Evolutionary conservation across 192 early-diverging fungal genomes (phyloP).

Genomic region (Podila horticola): DNA sequence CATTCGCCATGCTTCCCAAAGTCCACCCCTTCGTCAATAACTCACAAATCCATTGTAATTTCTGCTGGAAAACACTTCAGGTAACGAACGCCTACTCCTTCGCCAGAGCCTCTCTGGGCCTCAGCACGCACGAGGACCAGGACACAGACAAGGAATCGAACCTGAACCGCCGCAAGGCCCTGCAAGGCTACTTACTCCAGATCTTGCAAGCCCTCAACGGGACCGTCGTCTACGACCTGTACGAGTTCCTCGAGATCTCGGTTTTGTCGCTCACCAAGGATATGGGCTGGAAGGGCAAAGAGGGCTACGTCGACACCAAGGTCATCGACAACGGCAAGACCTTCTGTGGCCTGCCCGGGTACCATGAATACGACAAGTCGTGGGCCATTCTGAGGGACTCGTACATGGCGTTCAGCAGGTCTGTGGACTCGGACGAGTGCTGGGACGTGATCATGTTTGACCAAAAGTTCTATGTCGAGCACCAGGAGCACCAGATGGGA

Average conservation of each 20-base stretch:
- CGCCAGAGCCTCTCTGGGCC: conserved; percentile 15
- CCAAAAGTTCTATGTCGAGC: conserved; percentile 33
- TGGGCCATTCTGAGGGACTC: conserved; percentile 84
- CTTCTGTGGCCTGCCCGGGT: conserved; percentile 45
- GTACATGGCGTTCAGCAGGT: conserved; percentile 60
- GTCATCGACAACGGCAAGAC: conserved; percentile 62
- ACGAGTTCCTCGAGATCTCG: conserved; percentile 81
- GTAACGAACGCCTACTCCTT: conserved; percentile 31
- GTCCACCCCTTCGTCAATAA: too few species aligned
- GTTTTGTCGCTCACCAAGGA: conserved; percentile 78
- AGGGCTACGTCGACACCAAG: conserved; percentile 75
- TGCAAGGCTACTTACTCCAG: conserved; percentile 70
- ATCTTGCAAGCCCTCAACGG: conserved; percentile 69
- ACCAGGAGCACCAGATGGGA: conserved; percentile 20
- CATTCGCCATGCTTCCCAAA: neutral
- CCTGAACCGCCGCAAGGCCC: conserved; percentile 61
- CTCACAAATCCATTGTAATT: too few species aligned
- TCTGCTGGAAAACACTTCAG: neutral
- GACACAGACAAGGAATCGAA: conserved; percentile 44
- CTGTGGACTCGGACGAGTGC: conserved; percentile 41
- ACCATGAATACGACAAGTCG: conserved; percentile 60
- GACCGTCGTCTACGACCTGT: conserved; percentile 73
- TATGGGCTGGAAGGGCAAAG: conserved; percentile 87
- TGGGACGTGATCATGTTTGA: conserved; percentile 62
- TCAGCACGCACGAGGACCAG: conserved; percentile 33